phyloP scores from a whole-genome alignment of 139 green algal species.

The Coelastrella sp. region DNA sequence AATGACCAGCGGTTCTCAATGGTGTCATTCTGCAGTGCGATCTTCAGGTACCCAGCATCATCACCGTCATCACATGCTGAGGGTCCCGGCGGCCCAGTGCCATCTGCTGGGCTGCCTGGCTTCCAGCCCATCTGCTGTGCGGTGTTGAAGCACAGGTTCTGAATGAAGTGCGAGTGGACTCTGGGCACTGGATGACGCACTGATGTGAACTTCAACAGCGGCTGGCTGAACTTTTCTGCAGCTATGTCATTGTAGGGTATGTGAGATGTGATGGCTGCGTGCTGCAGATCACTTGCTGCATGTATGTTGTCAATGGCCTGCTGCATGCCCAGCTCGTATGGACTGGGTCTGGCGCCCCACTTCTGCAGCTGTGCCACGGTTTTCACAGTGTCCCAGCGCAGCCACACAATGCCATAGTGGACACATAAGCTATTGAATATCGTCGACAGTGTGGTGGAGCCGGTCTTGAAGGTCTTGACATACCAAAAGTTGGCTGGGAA shows the following conservation, averaged over 20 bases:
- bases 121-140: slow-evolving; percentile 13
- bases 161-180: slow-evolving; percentile 26
- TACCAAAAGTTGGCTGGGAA: slow-evolving; percentile 34
- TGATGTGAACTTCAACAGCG: neutral
- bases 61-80: neutral
- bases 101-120: neutral
- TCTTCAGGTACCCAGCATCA: neutral
- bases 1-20: slow-evolving; percentile 3
- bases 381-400: neutral
- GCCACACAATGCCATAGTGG: slow-evolving; percentile 18
- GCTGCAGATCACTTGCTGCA: neutral
- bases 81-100: neutral
- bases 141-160: slow-evolving; percentile 1
- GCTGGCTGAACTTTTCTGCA: slow-evolving; percentile 10
- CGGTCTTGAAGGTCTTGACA: slow-evolving; percentile 35
- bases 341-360: neutral
- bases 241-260: neutral
- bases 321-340: slow-evolving; percentile 6
- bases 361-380: neutral
- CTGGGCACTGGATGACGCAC: slow-evolving; percentile 23
- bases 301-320: neutral
- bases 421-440: neutral
- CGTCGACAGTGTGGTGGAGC: neutral
- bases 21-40: slow-evolving; percentile 15
- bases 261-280: neutral